A percentile compares a stretch with the other conserved stretches of the same genome.
Evolutionary conservation across 176 grass and related monocot species (phyloP).

Genomic region (Juncus inflexus): DNA sequence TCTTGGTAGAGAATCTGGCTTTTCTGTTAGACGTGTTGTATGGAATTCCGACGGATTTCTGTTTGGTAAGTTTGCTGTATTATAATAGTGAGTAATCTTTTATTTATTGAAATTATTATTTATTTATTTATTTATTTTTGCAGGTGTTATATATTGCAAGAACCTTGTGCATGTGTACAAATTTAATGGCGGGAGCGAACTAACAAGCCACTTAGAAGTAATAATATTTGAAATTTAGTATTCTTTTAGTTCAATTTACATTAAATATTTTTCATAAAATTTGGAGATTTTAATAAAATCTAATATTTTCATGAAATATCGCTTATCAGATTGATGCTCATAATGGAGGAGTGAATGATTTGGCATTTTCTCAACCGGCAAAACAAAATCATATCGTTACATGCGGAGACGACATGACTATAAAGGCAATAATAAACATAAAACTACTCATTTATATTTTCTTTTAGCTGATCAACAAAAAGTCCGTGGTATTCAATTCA

Average conservation of each 20-base stretch:
- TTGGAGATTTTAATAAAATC: not conserved
- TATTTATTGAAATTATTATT: not conserved
- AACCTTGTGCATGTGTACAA: conserved; percentile 29
- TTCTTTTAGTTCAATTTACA: not conserved
- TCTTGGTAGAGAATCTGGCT: conserved; percentile 14
- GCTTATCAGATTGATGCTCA: conserved; percentile 33
- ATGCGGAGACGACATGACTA: conserved; percentile 32
- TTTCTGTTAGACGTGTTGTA: conserved; percentile 33
- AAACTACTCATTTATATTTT: not conserved
- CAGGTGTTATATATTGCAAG: conserved; percentile 29
- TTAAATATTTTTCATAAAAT: conserved; percentile 3
- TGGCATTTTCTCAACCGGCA: conserved; percentile 30
- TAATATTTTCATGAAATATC: not conserved
- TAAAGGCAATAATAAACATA: conserved; percentile 23
- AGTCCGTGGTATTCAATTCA: too few species aligned
- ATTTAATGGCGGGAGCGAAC: not conserved
- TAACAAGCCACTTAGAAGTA: conserved; percentile 26
- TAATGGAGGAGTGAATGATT: conserved; percentile 33
- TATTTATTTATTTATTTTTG: not conserved
- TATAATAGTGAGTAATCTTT: not conserved
- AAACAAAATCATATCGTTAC: conserved; percentile 24
- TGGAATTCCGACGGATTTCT: conserved; percentile 28
- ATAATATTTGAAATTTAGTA: not conserved
- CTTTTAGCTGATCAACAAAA: too few species aligned
- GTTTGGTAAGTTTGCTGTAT: conserved; percentile 28